Conservation (phyloP, 2,329 filamentous ascomycete genomes). For the Monilinia fructigena region DNA sequence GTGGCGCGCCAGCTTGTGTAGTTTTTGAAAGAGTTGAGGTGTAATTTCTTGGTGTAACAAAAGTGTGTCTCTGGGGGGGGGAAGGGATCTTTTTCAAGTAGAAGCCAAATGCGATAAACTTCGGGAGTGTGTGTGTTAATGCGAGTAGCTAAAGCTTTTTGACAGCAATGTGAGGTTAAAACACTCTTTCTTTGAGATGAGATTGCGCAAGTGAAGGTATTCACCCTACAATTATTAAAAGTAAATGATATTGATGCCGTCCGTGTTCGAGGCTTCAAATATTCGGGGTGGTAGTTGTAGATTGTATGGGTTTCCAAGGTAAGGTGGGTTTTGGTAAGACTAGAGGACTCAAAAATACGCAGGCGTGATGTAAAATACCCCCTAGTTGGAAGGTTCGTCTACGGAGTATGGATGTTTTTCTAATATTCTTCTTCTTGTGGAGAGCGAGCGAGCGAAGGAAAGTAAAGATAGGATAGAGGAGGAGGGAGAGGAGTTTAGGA, state of each 20-base stretch:
- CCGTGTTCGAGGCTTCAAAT: constrained; percentile 6
- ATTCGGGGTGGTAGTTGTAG: constrained; percentile 1
- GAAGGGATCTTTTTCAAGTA: background rate
- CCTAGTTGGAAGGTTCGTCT: constrained; percentile 3
- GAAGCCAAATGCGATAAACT: constrained; percentile 16
- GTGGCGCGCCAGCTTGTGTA: constrained; percentile 16
- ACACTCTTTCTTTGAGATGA: background rate
- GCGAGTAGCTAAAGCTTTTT: constrained; percentile 11
- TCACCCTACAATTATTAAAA: constrained; percentile 6
- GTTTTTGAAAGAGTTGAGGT: constrained; percentile 10
- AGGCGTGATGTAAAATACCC: constrained; percentile 7
- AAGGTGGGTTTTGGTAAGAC: background rate
- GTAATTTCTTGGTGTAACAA: constrained; percentile 2
- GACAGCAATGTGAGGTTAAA: background rate
- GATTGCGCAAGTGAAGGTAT: constrained; percentile 10
- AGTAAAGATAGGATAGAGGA: background rate
- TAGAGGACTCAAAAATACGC: constrained; percentile 4
- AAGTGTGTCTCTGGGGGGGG: background rate
- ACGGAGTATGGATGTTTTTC: background rate
- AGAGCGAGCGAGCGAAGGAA: background rate
- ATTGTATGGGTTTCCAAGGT: constrained; percentile 7
- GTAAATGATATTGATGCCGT: background rate
- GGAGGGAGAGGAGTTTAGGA: background rate
- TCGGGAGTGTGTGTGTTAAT: constrained; percentile 2
- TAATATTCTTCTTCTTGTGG: background rate